A percentile compares a stretch with the other conserved stretches of the same genome.
These are phyloP conservation scores for Fusarium caatingaense DNA, from an alignment of 2,329 filamentous ascomycete genomes.

Conservation along the genomic window DNA sequence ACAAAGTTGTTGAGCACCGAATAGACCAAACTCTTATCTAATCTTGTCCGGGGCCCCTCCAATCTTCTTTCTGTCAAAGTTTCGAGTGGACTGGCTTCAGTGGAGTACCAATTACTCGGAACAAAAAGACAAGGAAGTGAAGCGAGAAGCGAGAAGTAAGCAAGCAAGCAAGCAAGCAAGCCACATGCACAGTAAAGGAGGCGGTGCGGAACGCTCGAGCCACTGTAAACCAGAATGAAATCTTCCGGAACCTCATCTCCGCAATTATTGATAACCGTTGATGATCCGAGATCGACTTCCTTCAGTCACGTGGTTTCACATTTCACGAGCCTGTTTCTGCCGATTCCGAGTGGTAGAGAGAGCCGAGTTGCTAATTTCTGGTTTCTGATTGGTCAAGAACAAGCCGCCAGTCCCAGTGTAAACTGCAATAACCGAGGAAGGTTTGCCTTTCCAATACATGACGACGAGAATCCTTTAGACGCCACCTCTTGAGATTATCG, in stretches of 20 bases:
- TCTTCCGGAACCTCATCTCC: slow-evolving; percentile 25
- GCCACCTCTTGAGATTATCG: slow-evolving; percentile 41
- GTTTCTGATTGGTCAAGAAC: slow-evolving; percentile 41
- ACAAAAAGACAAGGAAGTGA: slow-evolving; percentile 12
- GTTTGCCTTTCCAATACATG: slow-evolving; percentile 46
- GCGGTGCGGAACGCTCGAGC: slow-evolving; percentile 18
- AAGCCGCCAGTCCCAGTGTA: slow-evolving; percentile 29
- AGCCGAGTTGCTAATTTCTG: slow-evolving; percentile 49
- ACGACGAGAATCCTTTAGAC: slow-evolving; percentile 43
- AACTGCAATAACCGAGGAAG: slow-evolving; percentile 49
- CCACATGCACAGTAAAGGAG: slow-evolving; percentile 6
- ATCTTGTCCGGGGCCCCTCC: slow-evolving; percentile 44
- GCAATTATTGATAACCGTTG: slow-evolving; percentile 28
- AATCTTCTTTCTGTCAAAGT: slow-evolving; percentile 28
- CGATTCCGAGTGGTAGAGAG: slow-evolving; percentile 38
- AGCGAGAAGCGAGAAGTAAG: no score
- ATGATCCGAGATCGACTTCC: slow-evolving; percentile 30
- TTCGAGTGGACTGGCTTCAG: neutral
- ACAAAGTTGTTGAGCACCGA: slow-evolving; percentile 42
- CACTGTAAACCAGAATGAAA: neutral
- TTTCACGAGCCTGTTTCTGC: slow-evolving; percentile 42
- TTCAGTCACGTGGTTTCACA: slow-evolving; percentile 38
- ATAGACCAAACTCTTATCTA: slow-evolving; percentile 45
- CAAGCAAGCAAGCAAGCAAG: neutral
- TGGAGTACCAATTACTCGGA: slow-evolving; percentile 24